Evolutionary conservation across 2,329 filamentous ascomycete species (phyloP).

Genomic region (Apiospora pterosperma): DNA sequence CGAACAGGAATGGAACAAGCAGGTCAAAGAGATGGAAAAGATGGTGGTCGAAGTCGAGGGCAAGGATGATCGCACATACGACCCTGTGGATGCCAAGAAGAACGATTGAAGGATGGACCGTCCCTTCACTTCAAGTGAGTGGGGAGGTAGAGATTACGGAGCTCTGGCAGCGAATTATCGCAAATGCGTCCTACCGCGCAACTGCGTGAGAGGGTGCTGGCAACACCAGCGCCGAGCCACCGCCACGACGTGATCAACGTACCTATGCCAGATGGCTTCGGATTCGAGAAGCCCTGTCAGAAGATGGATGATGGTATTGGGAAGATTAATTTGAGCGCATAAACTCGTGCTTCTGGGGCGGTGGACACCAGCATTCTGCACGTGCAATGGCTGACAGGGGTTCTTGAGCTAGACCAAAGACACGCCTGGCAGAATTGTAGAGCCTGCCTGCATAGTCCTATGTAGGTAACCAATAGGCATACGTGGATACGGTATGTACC

Average conservation of each 20-base stretch:
- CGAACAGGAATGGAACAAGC: conserved; percentile 72
- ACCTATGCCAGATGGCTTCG: neutral
- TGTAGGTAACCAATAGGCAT: neutral
- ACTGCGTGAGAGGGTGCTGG: neutral
- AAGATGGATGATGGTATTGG: neutral
- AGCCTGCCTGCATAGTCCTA: neutral
- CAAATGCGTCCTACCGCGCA: neutral
- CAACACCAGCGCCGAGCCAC: neutral
- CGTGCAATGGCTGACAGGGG: neutral
- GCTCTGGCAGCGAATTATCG: neutral
- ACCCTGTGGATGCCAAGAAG: conserved; percentile 42
- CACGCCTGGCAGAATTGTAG: neutral
- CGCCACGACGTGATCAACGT: neutral
- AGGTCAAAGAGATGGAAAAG: conserved; percentile 71
- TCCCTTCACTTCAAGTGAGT: neutral
- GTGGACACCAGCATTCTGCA: neutral
- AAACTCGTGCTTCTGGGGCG: neutral
- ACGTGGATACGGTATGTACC: neutral
- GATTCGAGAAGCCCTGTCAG: too few species aligned
- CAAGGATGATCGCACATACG: conserved; percentile 48
- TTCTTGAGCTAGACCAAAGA: neutral
- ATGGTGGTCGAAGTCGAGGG: conserved; percentile 70
- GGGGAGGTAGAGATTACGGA: neutral
- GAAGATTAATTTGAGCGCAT: neutral
- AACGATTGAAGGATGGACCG: conserved; percentile 25